Percentiles rank a stretch among this genome's conserved stretches.
Conservation (phyloP, 306 rosid genomes). For the Inga oerstediana region DNA sequence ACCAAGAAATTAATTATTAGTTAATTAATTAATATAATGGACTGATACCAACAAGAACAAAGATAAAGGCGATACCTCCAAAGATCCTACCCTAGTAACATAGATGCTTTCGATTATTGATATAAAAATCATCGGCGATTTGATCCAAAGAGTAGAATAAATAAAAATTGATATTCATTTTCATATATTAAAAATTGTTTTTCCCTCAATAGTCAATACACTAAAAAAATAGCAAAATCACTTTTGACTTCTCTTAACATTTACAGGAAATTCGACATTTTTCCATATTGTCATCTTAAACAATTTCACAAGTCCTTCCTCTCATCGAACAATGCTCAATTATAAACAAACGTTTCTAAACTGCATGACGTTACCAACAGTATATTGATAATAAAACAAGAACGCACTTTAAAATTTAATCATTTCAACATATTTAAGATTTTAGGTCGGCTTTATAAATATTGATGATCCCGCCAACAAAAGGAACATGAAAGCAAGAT, state of each 20-base stretch:
- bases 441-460: background rate
- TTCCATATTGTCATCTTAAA: background rate
- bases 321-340: too few species aligned
- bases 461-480: background rate
- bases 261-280: background rate
- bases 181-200: too few species aligned
- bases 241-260: background rate
- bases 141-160: background rate
- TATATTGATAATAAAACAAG: too few species aligned
- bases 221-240: too few species aligned
- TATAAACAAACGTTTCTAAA: too few species aligned
- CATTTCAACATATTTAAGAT: too few species aligned
- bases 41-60: conserved; percentile 34
- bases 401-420: too few species aligned
- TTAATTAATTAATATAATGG: background rate
- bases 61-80: conserved; percentile 5
- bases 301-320: too few species aligned
- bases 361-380: too few species aligned
- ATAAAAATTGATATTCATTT: background rate
- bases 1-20: background rate
- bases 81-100: conserved; percentile 16
- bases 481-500: background rate
- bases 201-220: background rate
- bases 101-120: background rate
- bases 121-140: background rate